Evolutionary conservation across 2,329 filamentous ascomycete genomes (phyloP).

Genomic region (Xylaria arbuscula): DNA sequence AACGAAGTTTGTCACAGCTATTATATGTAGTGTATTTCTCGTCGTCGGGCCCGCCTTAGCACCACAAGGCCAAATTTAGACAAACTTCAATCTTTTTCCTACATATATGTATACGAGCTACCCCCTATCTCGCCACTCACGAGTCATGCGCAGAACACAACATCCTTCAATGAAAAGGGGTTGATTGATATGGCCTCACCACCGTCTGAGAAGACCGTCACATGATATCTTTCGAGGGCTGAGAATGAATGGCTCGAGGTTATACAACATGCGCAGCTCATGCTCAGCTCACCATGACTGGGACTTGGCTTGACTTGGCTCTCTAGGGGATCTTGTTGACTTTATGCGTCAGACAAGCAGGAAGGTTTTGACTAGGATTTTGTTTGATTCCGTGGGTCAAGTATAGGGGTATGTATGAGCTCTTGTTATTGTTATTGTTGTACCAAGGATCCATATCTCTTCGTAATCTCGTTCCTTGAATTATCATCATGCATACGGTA

Average conservation of each 20-base stretch:
- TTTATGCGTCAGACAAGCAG: conserved; percentile 7
- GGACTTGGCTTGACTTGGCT: background rate
- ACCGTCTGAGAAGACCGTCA: background rate
- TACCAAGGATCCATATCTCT: no score
- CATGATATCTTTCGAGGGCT: conserved; percentile 17
- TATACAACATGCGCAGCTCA: background rate
- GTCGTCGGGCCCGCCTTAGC: background rate
- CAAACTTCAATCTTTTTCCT: conserved; percentile 18
- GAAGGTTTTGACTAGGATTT: background rate
- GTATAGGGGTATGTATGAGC: no score
- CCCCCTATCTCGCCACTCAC: conserved; percentile 18
- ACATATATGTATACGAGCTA: background rate
- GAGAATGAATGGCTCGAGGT: background rate
- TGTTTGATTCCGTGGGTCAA: background rate
- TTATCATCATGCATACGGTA: no score
- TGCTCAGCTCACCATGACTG: background rate
- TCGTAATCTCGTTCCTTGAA: no score
- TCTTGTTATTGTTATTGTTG: no score
- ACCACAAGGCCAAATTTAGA: conserved; percentile 25
- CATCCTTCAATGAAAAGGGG: background rate
- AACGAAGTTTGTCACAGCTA: background rate
- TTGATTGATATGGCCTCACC: conserved; percentile 4
- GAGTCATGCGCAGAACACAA: conserved; percentile 12
- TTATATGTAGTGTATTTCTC: background rate
- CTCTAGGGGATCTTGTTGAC: background rate